These are phyloP conservation scores for Ottelia alismoides DNA, from an alignment of 106 monocot genomes.

Conservation along the genomic window DNA sequence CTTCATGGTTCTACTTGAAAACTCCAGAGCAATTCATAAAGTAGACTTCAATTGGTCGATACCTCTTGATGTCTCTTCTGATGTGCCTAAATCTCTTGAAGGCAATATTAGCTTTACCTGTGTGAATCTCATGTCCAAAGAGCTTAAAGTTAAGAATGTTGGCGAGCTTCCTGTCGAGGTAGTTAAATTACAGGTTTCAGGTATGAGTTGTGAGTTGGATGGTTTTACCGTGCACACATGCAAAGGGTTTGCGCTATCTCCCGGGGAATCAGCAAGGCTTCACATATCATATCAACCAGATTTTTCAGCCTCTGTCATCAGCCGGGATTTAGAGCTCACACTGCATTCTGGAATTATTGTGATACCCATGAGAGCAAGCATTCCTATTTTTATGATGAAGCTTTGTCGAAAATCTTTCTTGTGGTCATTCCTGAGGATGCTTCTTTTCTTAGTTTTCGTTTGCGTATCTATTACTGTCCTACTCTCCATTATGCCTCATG, in stretches of 20 bases:
- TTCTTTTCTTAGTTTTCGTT: conserved; percentile 17
- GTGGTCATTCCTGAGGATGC: conserved; percentile 16
- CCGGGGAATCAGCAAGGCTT: conserved; percentile 44
- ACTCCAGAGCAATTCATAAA: conserved; percentile 41
- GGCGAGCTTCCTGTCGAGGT: conserved; percentile 64
- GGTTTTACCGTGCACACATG: conserved; percentile 52
- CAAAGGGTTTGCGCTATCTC: conserved; percentile 44
- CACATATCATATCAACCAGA: conserved; percentile 53
- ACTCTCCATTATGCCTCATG: conserved; percentile 26
- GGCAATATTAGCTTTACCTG: conserved; percentile 25
- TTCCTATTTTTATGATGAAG: conserved; percentile 32
- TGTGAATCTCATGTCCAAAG: conserved; percentile 34
- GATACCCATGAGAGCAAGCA: conserved; percentile 58
- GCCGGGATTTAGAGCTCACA: conserved; percentile 50
- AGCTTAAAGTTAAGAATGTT: conserved; percentile 56
- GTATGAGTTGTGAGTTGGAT: conserved; percentile 35
- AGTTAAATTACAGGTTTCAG: conserved; percentile 45
- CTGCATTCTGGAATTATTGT: conserved; percentile 44
- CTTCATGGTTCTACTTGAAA: conserved; percentile 45
- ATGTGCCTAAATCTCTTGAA: conserved; percentile 6
- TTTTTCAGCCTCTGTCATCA: conserved; percentile 30
- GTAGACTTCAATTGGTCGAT: conserved; percentile 29
- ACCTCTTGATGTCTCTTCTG: conserved; percentile 28
- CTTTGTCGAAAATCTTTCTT: conserved; percentile 34
- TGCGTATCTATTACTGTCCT: conserved; percentile 11